phyloP scores from a whole-genome alignment of 1,284 basidiomycete genomes.

The Ganoderma multipileum region DNA sequence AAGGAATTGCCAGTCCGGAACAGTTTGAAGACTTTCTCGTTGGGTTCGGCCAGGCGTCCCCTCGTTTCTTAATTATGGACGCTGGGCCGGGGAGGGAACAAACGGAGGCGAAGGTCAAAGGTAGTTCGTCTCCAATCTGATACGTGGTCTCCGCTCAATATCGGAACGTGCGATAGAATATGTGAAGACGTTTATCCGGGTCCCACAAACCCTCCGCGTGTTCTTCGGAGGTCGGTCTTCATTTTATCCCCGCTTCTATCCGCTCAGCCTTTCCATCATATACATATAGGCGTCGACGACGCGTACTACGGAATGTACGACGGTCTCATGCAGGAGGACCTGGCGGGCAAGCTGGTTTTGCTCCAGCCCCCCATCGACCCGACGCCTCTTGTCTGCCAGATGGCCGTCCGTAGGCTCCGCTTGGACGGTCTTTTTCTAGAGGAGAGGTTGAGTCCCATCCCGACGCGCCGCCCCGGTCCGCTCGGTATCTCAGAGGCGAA shows the following conservation, averaged over 20 bases:
- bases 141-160: slow-evolving; percentile 12
- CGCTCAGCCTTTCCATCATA: slow-evolving; percentile 23
- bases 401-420: slow-evolving; percentile 59
- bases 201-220: slow-evolving; percentile 77
- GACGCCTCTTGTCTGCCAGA: slow-evolving; percentile 54
- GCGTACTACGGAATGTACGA: slow-evolving; percentile 47
- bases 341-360: slow-evolving; percentile 71
- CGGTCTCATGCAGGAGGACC: slow-evolving; percentile 57
- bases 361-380: slow-evolving; percentile 57
- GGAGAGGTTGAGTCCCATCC: slow-evolving; percentile 49
- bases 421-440: slow-evolving; percentile 70
- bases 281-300: slow-evolving; percentile 50
- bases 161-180: slow-evolving; percentile 57
- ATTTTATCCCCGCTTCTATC: background rate
- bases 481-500: slow-evolving; percentile 28
- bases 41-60: slow-evolving; percentile 76
- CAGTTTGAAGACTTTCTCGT: slow-evolving; percentile 71
- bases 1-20: slow-evolving; percentile 63
- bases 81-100: slow-evolving; percentile 72
- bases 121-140: slow-evolving; percentile 43
- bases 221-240: slow-evolving; percentile 67
- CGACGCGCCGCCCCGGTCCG: slow-evolving; percentile 48
- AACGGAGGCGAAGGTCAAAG: slow-evolving; percentile 76
- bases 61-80: slow-evolving; percentile 74
- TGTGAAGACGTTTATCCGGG: slow-evolving; percentile 74